Percentiles rank a stretch among this genome's conserved stretches.
Evolutionary conservation across 257 asterid species (phyloP).

Genomic region (Pogostemon cablin): DNA sequence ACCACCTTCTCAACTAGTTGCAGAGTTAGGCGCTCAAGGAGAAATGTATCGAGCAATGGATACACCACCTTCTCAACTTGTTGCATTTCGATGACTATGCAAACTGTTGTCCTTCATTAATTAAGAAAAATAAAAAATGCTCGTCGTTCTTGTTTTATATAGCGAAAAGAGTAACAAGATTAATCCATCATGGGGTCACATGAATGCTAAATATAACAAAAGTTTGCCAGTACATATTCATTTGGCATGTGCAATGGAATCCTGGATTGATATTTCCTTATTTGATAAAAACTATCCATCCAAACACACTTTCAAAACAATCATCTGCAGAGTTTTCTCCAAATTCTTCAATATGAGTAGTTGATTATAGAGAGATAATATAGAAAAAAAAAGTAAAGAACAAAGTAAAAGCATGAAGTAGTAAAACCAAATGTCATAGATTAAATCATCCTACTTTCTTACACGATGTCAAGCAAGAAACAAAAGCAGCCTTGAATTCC

Average conservation of each 20-base stretch:
- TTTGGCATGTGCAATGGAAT: too few relatives aligned
- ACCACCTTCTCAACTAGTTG: slow-evolving; percentile 61
- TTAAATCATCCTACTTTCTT: slow-evolving; percentile 36
- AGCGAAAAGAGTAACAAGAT: too few relatives aligned
- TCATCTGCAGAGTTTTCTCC: not conserved
- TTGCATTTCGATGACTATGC: not conserved
- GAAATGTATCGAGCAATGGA: slow-evolving; percentile 56
- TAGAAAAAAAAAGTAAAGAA: not conserved
- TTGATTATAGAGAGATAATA: not conserved
- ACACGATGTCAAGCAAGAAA: slow-evolving; percentile 37
- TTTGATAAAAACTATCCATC: not conserved
- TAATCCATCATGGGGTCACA: too few relatives aligned
- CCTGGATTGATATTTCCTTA: too few relatives aligned
- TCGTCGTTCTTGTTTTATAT: too few relatives aligned
- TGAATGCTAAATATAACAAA: too few relatives aligned
- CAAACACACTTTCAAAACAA: not conserved
- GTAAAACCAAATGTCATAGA: slow-evolving; percentile 18
- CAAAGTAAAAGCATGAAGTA: not conserved
- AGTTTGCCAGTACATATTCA: too few relatives aligned
- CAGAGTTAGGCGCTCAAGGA: not conserved
- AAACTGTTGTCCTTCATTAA: not conserved
- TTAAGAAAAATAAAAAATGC: too few relatives aligned
- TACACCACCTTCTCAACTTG: slow-evolving; percentile 69
- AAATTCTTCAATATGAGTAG: not conserved
- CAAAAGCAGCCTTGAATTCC: slow-evolving; percentile 9